These are phyloP conservation scores for Penicillium alfredii DNA, from an alignment of 495 filamentous ascomycete species.

Conservation along the genomic window DNA sequence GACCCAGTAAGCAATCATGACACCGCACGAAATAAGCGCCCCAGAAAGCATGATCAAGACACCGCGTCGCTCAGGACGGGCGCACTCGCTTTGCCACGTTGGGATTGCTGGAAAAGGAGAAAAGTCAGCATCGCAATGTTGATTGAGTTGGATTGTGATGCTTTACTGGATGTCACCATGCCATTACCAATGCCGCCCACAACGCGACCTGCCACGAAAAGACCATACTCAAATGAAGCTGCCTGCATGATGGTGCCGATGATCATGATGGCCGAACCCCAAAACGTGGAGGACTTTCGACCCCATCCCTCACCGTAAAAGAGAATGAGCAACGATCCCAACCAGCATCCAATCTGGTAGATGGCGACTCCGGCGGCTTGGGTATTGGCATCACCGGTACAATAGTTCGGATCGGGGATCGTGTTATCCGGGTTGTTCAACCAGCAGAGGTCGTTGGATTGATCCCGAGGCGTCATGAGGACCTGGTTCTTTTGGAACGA, in stretches of 20 bases:
- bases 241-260: slow-evolving; percentile 57
- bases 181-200: slow-evolving; percentile 53
- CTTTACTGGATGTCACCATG: too few relatives aligned
- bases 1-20: slow-evolving; percentile 72
- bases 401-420: slow-evolving; percentile 8
- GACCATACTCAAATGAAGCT: slow-evolving; percentile 51
- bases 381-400: slow-evolving; percentile 1
- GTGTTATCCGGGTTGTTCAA: slow-evolving; percentile 43
- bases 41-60: slow-evolving; percentile 78
- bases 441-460: slow-evolving; percentile 17
- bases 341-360: slow-evolving; percentile 61
- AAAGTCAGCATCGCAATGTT: slow-evolving; percentile 8
- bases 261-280: slow-evolving; percentile 54
- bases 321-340: slow-evolving; percentile 54
- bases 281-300: slow-evolving; percentile 50
- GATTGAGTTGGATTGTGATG: too few relatives aligned
- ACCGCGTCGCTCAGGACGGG: slow-evolving; percentile 65
- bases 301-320: slow-evolving; percentile 54
- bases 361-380: slow-evolving; percentile 60
- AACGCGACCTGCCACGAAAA: slow-evolving; percentile 62
- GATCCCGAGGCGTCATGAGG: slow-evolving; percentile 9
- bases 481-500: slow-evolving; percentile 54
- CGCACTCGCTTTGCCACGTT: slow-evolving; percentile 72
- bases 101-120: slow-evolving; percentile 51
- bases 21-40: slow-evolving; percentile 63